These are phyloP conservation scores for Logfia minima DNA, from an alignment of 129 eudicot genomes.

Conservation along the genomic window DNA sequence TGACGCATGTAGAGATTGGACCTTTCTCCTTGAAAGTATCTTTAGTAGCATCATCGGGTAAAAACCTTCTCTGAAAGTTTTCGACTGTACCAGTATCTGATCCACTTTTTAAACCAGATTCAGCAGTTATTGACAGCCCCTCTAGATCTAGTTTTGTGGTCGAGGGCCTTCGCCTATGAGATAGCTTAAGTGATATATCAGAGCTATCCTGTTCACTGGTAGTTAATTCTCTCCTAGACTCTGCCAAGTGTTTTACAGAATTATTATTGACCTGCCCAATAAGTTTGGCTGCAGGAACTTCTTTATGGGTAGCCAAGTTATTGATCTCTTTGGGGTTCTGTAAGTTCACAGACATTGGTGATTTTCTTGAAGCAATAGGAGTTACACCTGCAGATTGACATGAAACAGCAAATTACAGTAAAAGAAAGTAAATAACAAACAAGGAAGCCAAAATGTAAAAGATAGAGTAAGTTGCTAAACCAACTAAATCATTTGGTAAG, in stretches of 20 bases:
- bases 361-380: slow-evolving; percentile 52
- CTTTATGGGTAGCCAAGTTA: slow-evolving; percentile 39
- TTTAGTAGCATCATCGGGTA: slow-evolving; percentile 47
- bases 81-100: slow-evolving; percentile 32
- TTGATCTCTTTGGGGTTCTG: slow-evolving; percentile 44
- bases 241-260: slow-evolving; percentile 40
- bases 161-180: slow-evolving; percentile 61
- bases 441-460: slow-evolving; percentile 7
- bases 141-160: slow-evolving; percentile 48
- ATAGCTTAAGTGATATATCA: slow-evolving; percentile 44
- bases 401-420: slow-evolving; percentile 24
- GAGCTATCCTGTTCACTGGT: slow-evolving; percentile 35
- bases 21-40: slow-evolving; percentile 47
- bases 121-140: slow-evolving; percentile 39
- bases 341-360: slow-evolving; percentile 29
- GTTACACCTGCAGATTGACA: slow-evolving; percentile 68
- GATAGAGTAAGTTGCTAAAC: not conserved
- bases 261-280: slow-evolving; percentile 36
- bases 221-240: slow-evolving; percentile 48
- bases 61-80: slow-evolving; percentile 38
- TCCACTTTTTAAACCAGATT: slow-evolving; percentile 37
- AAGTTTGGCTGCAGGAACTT: slow-evolving; percentile 46
- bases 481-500: not conserved
- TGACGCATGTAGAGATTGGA: slow-evolving; percentile 31
- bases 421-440: slow-evolving; percentile 15